Evolutionary conservation across 2,329 filamentous ascomycete genomes (phyloP).

Genomic region (Colletotrichum lupini): DNA sequence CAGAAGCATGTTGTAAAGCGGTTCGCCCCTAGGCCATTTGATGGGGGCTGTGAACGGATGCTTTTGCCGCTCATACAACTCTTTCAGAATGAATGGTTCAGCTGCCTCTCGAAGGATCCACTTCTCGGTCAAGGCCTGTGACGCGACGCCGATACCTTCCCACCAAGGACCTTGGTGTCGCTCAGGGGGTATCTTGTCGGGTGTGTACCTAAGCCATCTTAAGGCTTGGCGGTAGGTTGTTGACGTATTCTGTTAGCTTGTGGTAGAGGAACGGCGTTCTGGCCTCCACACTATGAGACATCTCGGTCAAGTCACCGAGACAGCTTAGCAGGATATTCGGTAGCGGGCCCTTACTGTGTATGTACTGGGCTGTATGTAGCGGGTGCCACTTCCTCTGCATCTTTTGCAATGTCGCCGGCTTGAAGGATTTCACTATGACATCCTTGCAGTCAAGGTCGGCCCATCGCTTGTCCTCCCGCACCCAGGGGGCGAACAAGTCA

Average conservation of each 20-base stretch:
- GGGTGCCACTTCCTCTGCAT: slow-evolving; percentile 43
- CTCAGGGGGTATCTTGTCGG: slow-evolving; percentile 10
- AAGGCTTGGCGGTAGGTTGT: slow-evolving; percentile 13
- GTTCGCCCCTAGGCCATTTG: slow-evolving; percentile 52
- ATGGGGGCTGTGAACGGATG: slow-evolving; percentile 59
- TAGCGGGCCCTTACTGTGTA: slow-evolving; percentile 39
- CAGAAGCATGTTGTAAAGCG: slow-evolving; percentile 49
- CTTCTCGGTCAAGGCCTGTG: slow-evolving; percentile 53
- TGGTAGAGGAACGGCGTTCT: slow-evolving; percentile 49
- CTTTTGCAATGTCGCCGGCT: slow-evolving; percentile 35
- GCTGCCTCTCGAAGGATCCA: slow-evolving; percentile 59
- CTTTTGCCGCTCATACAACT: slow-evolving; percentile 61
- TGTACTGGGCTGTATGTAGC: slow-evolving; percentile 41
- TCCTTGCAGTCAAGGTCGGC: background rate
- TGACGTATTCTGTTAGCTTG: slow-evolving; percentile 43
- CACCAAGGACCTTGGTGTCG: slow-evolving; percentile 18
- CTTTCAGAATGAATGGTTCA: slow-evolving; percentile 51
- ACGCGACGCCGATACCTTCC: slow-evolving; percentile 13
- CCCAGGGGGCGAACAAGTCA: background rate
- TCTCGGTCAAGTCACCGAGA: slow-evolving; percentile 48
- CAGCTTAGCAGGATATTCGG: slow-evolving; percentile 42
- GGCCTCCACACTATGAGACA: slow-evolving; percentile 48
- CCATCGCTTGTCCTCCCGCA: background rate
- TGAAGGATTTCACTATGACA: slow-evolving; percentile 10
- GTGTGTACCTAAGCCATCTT: slow-evolving; percentile 25